Conservation (phyloP, 192 early-diverging fungal genomes). For the Mortierella antarctica region DNA sequence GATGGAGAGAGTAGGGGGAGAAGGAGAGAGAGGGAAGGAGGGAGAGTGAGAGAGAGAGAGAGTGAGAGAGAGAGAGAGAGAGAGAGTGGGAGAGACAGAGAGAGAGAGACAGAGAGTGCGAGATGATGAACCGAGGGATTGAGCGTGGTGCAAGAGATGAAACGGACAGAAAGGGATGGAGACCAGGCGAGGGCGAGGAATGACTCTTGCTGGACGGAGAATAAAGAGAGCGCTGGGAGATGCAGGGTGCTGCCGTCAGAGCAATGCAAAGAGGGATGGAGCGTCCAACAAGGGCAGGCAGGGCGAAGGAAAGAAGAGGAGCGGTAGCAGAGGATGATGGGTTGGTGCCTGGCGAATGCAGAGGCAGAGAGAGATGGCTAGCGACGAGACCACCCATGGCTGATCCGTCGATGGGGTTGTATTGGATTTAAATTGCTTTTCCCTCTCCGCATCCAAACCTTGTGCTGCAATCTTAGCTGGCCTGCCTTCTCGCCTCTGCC, state of each 20-base stretch:
- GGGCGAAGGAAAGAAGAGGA: not conserved
- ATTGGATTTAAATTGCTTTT: too few relatives aligned
- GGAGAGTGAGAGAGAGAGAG: constrained; percentile 3
- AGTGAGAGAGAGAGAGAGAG: constrained; percentile 1
- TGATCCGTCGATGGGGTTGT: too few relatives aligned
- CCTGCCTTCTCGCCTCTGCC: too few relatives aligned
- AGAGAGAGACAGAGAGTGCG: not conserved
- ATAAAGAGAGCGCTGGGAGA: not conserved
- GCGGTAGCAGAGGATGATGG: constrained; percentile 1
- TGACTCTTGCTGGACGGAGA: not conserved
- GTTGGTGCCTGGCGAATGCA: too few relatives aligned
- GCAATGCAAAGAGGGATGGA: too few relatives aligned
- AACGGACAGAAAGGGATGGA: constrained; percentile 1
- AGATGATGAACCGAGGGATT: not conserved
- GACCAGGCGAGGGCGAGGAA: not conserved
- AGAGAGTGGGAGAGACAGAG: not conserved
- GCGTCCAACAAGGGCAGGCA: not conserved
- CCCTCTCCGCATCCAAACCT: too few relatives aligned
- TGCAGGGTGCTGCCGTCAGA: not conserved
- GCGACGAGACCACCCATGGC: too few relatives aligned
- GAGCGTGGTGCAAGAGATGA: not conserved
- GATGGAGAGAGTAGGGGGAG: not conserved
- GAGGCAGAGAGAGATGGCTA: too few relatives aligned
- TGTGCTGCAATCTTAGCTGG: too few relatives aligned
- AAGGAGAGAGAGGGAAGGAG: not conserved